phyloP scores from a whole-genome alignment of 306 rosid genomes.

The Alnus glutinosa region DNA sequence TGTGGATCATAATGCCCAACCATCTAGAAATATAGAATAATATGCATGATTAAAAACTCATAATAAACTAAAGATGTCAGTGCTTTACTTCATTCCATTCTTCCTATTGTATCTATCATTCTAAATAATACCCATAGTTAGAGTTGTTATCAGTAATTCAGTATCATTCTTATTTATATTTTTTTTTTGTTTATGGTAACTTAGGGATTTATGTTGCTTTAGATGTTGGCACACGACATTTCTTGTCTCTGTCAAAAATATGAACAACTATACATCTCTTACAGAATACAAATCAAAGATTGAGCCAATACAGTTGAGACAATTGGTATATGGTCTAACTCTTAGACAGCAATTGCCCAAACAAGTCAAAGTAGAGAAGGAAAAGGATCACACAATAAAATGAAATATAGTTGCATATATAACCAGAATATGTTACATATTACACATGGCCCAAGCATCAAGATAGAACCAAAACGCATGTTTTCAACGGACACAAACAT shows the following conservation, averaged over 20 bases:
- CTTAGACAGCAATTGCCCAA: neutral
- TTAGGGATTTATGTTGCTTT: neutral
- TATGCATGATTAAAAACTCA: neutral
- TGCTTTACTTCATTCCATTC: neutral
- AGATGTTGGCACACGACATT: neutral
- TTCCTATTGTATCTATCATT: neutral
- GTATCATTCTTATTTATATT: neutral
- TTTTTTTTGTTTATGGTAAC: neutral
- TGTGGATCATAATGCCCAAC: constrained; percentile 4
- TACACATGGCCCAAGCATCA: neutral
- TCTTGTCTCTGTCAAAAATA: neutral
- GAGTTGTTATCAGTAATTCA: neutral
- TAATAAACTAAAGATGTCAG: neutral
- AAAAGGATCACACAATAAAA: neutral
- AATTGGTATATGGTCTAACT: constrained; percentile 2
- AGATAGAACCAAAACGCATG: neutral
- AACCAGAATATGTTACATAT: neutral
- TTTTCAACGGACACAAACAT: neutral
- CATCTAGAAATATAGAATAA: neutral
- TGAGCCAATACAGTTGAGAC: neutral
- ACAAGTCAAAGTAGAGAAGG: neutral
- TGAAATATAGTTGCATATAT: neutral
- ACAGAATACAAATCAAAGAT: neutral
- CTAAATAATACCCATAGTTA: neutral
- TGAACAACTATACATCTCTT: neutral